Percentiles rank a stretch among this genome's conserved stretches.
Conservation (phyloP, 345 rosid species). For the Hibiscus tridactylites region DNA sequence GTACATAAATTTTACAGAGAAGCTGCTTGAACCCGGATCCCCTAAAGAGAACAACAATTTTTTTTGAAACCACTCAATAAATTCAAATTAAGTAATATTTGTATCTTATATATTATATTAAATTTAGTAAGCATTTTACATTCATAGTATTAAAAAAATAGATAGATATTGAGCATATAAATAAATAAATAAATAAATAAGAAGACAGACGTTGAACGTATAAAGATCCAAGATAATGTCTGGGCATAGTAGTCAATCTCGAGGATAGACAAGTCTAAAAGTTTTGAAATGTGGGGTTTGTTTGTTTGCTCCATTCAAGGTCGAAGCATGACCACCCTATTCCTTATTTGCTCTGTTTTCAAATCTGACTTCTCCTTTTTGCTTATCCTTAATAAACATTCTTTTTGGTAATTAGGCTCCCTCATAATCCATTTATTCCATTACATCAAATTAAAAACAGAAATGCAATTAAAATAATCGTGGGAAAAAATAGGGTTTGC, state of each 20-base stretch:
- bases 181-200: neutral
- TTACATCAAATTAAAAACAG: neutral
- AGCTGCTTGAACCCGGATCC: too few species aligned
- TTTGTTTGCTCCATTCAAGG: neutral
- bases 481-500: neutral
- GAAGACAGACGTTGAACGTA: neutral
- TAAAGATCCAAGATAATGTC: neutral
- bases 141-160: too few species aligned
- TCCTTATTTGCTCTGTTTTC: neutral
- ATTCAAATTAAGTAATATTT: too few species aligned
- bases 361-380: neutral
- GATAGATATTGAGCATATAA: neutral
- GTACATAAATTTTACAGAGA: too few species aligned
- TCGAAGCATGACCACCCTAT: neutral
- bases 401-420: slow-evolving; percentile 5
- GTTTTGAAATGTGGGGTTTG: slow-evolving; percentile 9
- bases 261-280: neutral
- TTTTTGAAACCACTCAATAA: too few species aligned
- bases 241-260: neutral
- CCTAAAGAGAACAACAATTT: too few species aligned
- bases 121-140: too few species aligned
- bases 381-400: slow-evolving; percentile 3
- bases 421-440: too few species aligned
- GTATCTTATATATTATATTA: too few species aligned
- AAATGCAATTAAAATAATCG: neutral